Base-by-base conservation (phyloP, 2,329 filamentous ascomycete genomes). In the Penicillium sp. region DNA sequence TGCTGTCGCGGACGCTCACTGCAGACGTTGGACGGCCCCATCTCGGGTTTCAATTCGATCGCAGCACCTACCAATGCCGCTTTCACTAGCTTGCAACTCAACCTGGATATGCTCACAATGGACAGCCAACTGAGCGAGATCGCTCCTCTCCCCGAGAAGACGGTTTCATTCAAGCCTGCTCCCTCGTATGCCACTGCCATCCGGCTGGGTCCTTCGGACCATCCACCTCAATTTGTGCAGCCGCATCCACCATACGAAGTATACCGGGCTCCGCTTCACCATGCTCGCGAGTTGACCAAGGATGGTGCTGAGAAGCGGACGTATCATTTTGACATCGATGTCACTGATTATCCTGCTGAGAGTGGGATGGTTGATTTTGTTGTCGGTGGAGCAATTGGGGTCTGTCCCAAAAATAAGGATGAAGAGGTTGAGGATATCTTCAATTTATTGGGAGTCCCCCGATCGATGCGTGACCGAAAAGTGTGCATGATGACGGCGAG, bases 281-380 rank as follows among this genome's bases (percentile, higher is more conserved):
- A 84, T 60, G 82, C 89, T 2, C 85, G 93, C 47, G 90, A 95
- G 70, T 74, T 98, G 65, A 98, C 93, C 9, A 86, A 82, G 65
- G 76, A 81, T 25, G 91, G 91, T 24, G 93, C 93, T 4, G 89
- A 95, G 76, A 98, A 98, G 80, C 81, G 91, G 51, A 98, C 93
- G 0, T 95, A 91, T 68, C 93, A 98, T 70, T 97, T 97, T 62
- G 93, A 97, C 62, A 82, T 98, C 39, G 93, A 98, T 62, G 86
- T 98, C 43, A 96, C 91, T 42, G 86, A 95, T 66, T 98, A 98
- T 61, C 90, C 93, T 0, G 80, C 82, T 18, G 89, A 94, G 71
- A 78, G 79, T 47, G 86, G 87, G 46, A 78, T 80, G 43, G 83
- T 90, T 4, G 93, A 97, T 65, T 98, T 97, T 77, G 90, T 91